Evolutionary conservation across 2,329 filamentous ascomycete genomes (phyloP), one percentile per base, ranked within the genome.

Genomic region (Alternaria burnsii): DNA sequence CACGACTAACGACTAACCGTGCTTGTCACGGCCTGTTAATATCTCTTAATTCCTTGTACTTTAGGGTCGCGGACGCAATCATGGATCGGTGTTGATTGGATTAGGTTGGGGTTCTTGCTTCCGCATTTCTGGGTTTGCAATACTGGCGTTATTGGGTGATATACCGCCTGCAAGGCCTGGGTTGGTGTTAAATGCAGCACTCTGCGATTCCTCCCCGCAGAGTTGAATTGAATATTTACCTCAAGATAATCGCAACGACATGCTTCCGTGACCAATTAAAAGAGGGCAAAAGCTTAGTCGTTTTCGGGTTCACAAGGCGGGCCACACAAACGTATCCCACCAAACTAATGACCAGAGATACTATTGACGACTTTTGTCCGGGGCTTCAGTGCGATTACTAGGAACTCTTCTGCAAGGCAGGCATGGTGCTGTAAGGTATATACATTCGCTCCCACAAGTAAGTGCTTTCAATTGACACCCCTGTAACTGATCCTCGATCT

Each of bases 1-100:
- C 57, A 60, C 58, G 58, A 60, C 34, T 57, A 48, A 60, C 53
- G 58, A 57, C 44, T 26, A 42, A 57, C 43, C 58, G 58, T 60
- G 58, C 34, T 20, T 50, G 12, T 10, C 36, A 60, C 54, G 58
- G 42, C 58, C 47, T 60, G 53, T 60, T 57, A 47, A 57, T 60
- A 52, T 46, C 41, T 52, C 34, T 28, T 60, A 52, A 60, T 57
- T 52, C 18, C 28, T 50, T 60, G 55, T 52, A 57, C 28, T 48
- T 57, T 43, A 57, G 41, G 53, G 47, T 36, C 28, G 24, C 9
- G 44, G 24, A 51, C 20, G 32, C 47, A 36, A 28, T 40, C 32
- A 52, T 43, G 16, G 41, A 42, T 32, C 36, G 47, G 58, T 41
- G 58, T 56, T 52, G 43, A 41, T 14, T 10, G 47, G 26, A 48